These are phyloP conservation scores for Xerocomus brunneocitrinus DNA, from an alignment of 768 basidiomycete genomes.

Conservation along the genomic window DNA sequence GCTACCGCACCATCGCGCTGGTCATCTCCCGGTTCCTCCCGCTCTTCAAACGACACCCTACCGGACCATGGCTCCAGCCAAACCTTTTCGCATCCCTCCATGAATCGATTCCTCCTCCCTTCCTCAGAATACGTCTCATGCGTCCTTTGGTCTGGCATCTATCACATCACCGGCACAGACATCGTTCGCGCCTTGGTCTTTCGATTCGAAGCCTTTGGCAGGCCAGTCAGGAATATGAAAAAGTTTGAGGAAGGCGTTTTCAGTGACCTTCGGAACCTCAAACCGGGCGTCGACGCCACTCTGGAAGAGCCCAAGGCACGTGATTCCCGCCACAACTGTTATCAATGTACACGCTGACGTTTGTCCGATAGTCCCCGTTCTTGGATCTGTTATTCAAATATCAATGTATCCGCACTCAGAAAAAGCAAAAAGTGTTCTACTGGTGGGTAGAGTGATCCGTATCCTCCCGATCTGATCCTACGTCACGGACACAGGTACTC, in stretches of 20 bases:
- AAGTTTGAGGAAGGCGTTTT: constrained; percentile 98
- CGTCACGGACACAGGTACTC: constrained; percentile 64
- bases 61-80: constrained; percentile 30
- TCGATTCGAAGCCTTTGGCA: constrained; percentile 87
- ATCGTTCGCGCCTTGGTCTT: constrained; percentile 95
- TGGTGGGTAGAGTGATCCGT: constrained; percentile 52
- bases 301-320: constrained; percentile 94
- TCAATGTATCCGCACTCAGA: constrained; percentile 95
- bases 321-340: constrained; percentile 9
- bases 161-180: constrained; percentile 95
- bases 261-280: constrained; percentile 87
- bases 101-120: constrained; percentile 85
- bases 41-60: constrained; percentile 14
- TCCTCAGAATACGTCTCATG: constrained; percentile 87
- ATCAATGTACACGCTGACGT: not conserved
- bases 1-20: constrained; percentile 79
- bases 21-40: constrained; percentile 39
- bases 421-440: constrained; percentile 99
- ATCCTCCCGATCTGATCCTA: not conserved
- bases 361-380: constrained; percentile 67
- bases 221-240: constrained; percentile 89
- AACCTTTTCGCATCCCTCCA: constrained; percentile 63
- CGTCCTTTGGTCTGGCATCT: constrained; percentile 86
- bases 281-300: constrained; percentile 88
- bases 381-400: constrained; percentile 93